Evolutionary conservation across 805 yeast genomes (phyloP), one percentile per base, ranked within the genome.

Genomic region (Clavispora phyllophila): DNA sequence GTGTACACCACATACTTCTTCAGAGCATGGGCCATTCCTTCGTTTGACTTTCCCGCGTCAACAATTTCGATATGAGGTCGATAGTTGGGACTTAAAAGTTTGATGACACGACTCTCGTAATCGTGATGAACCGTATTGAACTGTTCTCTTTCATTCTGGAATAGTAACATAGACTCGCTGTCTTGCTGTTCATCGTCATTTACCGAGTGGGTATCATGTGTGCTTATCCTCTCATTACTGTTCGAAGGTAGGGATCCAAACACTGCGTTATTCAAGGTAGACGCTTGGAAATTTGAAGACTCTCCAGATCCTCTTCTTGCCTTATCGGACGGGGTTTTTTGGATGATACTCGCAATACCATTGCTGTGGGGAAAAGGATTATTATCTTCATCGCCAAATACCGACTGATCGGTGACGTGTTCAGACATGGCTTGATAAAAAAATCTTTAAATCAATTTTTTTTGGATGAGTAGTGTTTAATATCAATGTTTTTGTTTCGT

Each of bases 41-140:
- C 97, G 46, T 78, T 82, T 41, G 87, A 84, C 58, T 87, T 89
- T 4, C 88, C 87, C 0, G 97, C 96, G 50, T 87, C 96, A 0
- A 75, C 66, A 28, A 91, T 88, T 39, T 70, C 65, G 17, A 68
- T 51, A 26, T 50, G 57, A 29, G 63, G 60, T 13, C 57, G 53
- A 13, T 55, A 48, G 10, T 50, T 53, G 0, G 70, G 64, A 31
- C 53, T 53, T 37, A 70, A 55, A n/a, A 70, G 50, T 45, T 60
- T 58, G 27, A 66, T 55, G 8, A 68, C 68, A 37, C 74, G 50
- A 36, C 63, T 66, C 42, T 67, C 70, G 39, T 60, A 58, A 47
- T 60, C 62, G 39, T 60, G 59, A 24, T 60, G 61, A 13, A 65
- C 58, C 3, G 66, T 53, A 37, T 61, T 59, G 42, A 37, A 57